Base-by-base conservation (phyloP, 2,329 filamentous ascomycete genomes). In the Alternaria panax region DNA sequence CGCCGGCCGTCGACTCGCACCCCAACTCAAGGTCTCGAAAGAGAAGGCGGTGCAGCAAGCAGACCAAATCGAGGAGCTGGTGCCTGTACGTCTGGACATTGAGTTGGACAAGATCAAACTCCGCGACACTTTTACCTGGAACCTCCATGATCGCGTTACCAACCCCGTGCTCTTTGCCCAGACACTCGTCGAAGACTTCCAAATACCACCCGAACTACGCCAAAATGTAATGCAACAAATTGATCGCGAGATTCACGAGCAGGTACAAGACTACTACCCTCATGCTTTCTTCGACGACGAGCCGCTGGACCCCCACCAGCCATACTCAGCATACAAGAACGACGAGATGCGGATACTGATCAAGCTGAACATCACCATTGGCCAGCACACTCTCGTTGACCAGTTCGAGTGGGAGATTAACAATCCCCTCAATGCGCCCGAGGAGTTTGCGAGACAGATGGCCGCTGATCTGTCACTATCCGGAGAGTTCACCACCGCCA, bases 361-460 rank as follows among this genome's bases (percentile, higher is more conserved):
- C 79, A 98, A 97, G 79, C 85, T 99, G 51, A 97, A 98, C 79
- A 97, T 99, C 73, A 98, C 95, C 7, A 97, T 99, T 73, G 95
- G 94, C 40, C 90, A 92, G 64, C 92, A 96, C 74, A 98, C 93
- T 0, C 84, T 99, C 25, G 90, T 97, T 34, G 95, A 99, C 73
- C 95, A 98, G 76, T 98, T 99, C 63, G 95, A 99, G 79, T 99
- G 95, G 95, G 95, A 99, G 70, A 93, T 98, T 75, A 98, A 98
- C 79, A 96, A 97, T 76, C 91, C 93, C 0, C 82, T 90, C 54
- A 99, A 99, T 77, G 96, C 91, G 0, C 93, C 95, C 2, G 95
- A 99, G 79, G 92, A 96, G 58, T 99, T 99, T 77, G 95, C 95
- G 25, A 84, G 87, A 62, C 89, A 89, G 75, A 96, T 98, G 92